Base-by-base conservation (phyloP, 148 eudicot genomes). In the Fagopyrum tataricum region DNA sequence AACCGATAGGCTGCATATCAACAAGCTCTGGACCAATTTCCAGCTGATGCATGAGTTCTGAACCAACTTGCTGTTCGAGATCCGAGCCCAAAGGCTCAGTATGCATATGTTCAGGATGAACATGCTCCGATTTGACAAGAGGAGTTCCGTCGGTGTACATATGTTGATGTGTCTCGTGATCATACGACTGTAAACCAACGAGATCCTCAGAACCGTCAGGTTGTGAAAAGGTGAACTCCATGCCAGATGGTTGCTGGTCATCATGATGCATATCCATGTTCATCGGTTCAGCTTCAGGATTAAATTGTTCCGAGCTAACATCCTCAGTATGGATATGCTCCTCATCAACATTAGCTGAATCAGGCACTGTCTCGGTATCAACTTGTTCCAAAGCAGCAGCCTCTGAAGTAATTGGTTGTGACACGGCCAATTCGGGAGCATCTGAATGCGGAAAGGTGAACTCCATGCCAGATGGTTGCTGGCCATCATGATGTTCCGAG, bases 91-190 rank as follows among this genome's bases (percentile, higher is more conserved):
- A 71, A 18, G 79, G 72, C 7, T 73, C 70, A 12, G 70, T 40
- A 62, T 59, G 31, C 23, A 79, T 72, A 48, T 73, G 53, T 51
- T 78, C 84, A 74, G 78, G 75, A 17, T 73, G 58, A 40, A 61
- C 73, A 51, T 58, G 77, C 42, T 74, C 71, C 4, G 67, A 18
- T 18, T 78, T 72, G 17, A 58, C 52, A 47, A 46, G 70, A 13
- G 37, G 44, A 37, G 9, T n/a, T 31, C 31, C 70, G 42, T 13
- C 9, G 12, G 15, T 66, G 44, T 67, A 37, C 70, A 37, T 73
- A 61, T 62, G 71, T 39, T 49, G 52, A 52, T 72, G 76, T 18
- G 73, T 23, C 51, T 78, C 76, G 12, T 67, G 8, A 31, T 53
- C 70, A 70, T 69, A 20, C 21, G 85, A 76, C 31, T 76, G 79